These are phyloP conservation scores for Dothideomycetes sp. DNA, from an alignment of 2,329 filamentous ascomycete genomes.

Conservation along the genomic window DNA sequence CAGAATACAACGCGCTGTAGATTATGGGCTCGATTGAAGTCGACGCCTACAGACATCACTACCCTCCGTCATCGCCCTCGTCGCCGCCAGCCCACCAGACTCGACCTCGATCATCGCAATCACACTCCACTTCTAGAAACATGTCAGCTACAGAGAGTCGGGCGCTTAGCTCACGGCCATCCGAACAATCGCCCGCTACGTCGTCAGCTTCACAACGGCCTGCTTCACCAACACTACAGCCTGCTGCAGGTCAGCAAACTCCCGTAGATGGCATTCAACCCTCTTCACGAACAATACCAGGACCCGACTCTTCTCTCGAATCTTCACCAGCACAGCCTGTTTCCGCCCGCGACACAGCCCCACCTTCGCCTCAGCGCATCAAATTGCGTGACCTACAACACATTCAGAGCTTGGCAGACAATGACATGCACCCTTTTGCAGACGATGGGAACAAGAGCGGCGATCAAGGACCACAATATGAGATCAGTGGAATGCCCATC, in stretches of 20 bases:
- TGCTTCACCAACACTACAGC: conserved; percentile 1
- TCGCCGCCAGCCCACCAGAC: conserved; percentile 8
- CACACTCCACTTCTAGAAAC: no score
- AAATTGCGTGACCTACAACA: conserved; percentile 83
- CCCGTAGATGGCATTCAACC: conserved; percentile 1
- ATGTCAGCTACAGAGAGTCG: conserved; percentile 15
- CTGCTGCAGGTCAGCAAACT: conserved; percentile 8
- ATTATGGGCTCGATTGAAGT: conserved; percentile 54
- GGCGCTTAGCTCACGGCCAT: conserved; percentile 9
- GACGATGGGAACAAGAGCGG: conserved; percentile 30
- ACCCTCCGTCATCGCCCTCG: conserved; percentile 19
- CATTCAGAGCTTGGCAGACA: conserved; percentile 76
- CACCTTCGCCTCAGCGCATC: conserved; percentile 48
- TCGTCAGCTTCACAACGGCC: conserved; percentile 4
- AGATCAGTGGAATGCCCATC: conserved; percentile 96
- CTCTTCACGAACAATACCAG: conserved; percentile 1
- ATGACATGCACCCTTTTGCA: conserved; percentile 56
- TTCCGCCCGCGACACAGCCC: conserved; percentile 22
- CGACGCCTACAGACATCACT: conserved; percentile 65
- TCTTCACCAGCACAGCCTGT: conserved; percentile 21
- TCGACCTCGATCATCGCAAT: conserved; percentile 2
- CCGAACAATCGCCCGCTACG: background rate
- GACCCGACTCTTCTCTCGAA: conserved; percentile 35
- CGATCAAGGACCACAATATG: conserved; percentile 61
- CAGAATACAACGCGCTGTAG: conserved; percentile 8